Conservation (phyloP, 2,329 filamentous ascomycete species). For the Parascedosporium putredinis region DNA sequence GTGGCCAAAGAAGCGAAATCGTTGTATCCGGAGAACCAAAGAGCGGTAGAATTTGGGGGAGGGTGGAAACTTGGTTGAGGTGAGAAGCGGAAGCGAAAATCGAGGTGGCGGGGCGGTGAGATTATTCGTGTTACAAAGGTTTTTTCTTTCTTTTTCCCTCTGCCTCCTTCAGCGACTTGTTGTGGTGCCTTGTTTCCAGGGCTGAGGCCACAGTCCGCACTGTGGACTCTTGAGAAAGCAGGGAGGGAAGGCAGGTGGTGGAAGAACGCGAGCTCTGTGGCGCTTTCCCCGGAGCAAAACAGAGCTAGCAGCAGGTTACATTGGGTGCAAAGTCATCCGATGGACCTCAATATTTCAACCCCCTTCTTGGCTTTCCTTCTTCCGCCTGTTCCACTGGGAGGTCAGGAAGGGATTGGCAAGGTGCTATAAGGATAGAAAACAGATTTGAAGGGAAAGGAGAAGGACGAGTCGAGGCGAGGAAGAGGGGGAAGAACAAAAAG, state of each 20-base stretch:
- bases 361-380: too few species aligned
- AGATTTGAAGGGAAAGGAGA: too few species aligned
- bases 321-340: too few species aligned
- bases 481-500: too few species aligned
- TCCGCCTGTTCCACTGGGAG: too few species aligned
- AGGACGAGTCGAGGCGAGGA: too few species aligned
- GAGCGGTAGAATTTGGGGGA: not conserved
- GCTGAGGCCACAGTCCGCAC: not conserved
- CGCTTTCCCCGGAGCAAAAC: not conserved
- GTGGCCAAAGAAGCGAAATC: slow-evolving; percentile 21
- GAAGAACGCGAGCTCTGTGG: not conserved
- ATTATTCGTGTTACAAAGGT: slow-evolving; percentile 1
- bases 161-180: too few species aligned
- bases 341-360: too few species aligned
- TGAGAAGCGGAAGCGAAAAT: slow-evolving; percentile 1
- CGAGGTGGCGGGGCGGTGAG: slow-evolving; percentile 5
- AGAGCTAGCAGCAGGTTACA: too few species aligned
- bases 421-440: too few species aligned
- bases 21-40: slow-evolving; percentile 27
- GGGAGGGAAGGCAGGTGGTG: not conserved
- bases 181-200: not conserved
- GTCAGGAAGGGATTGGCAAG: too few species aligned
- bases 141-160: too few species aligned
- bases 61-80: slow-evolving; percentile 3
- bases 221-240: not conserved